Base-by-base conservation (phyloP, 345 rosid species). In the Aethionema arabicum region DNA sequence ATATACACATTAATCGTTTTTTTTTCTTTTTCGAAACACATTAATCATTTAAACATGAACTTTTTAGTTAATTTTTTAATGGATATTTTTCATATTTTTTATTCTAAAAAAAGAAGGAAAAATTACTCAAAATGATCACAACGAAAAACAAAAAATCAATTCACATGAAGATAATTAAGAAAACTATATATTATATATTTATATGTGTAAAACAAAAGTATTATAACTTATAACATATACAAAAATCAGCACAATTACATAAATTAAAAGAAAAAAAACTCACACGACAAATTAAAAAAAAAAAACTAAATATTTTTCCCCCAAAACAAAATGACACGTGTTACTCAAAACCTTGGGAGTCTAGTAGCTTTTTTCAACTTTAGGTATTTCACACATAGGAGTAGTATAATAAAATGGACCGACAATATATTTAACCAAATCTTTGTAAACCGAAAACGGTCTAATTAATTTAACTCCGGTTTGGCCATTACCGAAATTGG, bases 311-410 rank as follows among this genome's bases (percentile, higher is more conserved):
- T 49, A 40, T 51, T 13, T 39, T 15, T 59, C 32, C 11, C 61
- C 36, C 43, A 31, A 50, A 15, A 11, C 16, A 5, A 8, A 40
- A 49, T 42, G 59, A 56, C 42, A 40, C 57, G 59, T 52, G n/a
- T 7, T 60, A 45, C 36, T 10, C 65, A 59, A 44, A 65, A 4
- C 52, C 44, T 9, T 64, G 10, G 8, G 36, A 42, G 9, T 61
- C 52, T 67, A 83, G 51, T 74, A 67, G 3, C 74, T 56, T 52
- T 40, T 27, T 41, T 59, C 61, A 14, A 21, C n/a, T 57, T 57
- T 11, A 16, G 96, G 91, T 32, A 77, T 74, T 31, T 82, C 82
- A 64, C 93, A 90, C 88, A 83, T 82, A 1, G 87, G 87, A 32
- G 78, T 65, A 5, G 91, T 90, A 63, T 74, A 84, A 66, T 71